Evolutionary conservation across 2,329 filamentous ascomycete genomes (phyloP), one percentile per base, ranked within the genome.

Genomic region (Clarireedia homoeocarpa): DNA sequence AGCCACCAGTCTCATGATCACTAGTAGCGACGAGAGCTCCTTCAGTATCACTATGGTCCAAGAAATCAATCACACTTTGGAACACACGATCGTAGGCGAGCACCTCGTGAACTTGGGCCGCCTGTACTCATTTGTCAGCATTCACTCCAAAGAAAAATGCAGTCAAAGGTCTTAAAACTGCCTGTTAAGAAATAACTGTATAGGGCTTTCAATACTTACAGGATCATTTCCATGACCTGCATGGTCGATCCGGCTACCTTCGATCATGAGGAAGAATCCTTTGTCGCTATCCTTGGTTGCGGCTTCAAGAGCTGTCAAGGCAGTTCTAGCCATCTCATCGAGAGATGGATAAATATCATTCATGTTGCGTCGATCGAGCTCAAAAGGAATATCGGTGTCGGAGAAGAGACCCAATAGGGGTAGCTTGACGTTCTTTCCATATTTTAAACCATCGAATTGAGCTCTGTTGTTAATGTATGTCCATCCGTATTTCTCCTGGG

Each of bases 181-280:
- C 10, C 5, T 34, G 30, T 12, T 12, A 34, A 12, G 30, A 9
- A 34, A 34, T 34, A 9, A 34, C 9, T 20, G 5, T 34, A 34
- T 34, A 34, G 10, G 30, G 30, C 30, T 34, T 12, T 34, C 30
- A 34, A 47, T 47, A 51, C 53, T 40, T 45, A 55, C 88, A 0
- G 89, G 88, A 65, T 94, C 89, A 64, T 94, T 94, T 61, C 81
- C 82, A 69, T 94, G 89, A 6, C 91, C 94, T 4, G 94, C 92
- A 69, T 99, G 94, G 67, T 99, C 94, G 65, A 99, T 97, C 44
- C 94, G 81, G 65, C 89, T 95, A 4, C 91, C 94, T 72, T 99
- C 94, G 59, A 99, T 95, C 92, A 99, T 96, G 65, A 99, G 77
- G 73, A 99, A 99, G 77, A 97, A 99, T 4, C 94, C 94, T 71